Percentiles rank a stretch among this genome's conserved stretches.
phyloP scores from a whole-genome alignment of 805 yeast genomes.

The Saccharomycopsis lassenensis region DNA sequence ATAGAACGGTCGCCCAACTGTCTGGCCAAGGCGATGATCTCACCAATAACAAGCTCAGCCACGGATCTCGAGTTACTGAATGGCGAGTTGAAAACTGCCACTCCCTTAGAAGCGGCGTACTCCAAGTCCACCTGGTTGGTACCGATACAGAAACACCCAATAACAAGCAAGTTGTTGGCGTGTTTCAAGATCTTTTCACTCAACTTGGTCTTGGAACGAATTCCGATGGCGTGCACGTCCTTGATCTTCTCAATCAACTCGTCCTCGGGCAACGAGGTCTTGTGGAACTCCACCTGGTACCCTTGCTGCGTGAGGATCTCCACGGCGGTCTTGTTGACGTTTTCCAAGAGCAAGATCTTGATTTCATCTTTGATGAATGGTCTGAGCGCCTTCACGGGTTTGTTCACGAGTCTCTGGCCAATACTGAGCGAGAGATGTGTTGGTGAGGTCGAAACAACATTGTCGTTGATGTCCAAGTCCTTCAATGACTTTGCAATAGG shows the following conservation, averaged over 20 bases:
- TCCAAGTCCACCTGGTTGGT: conserved; percentile 95
- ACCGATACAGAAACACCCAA: conserved; percentile 99
- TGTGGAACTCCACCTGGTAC: conserved; percentile 91
- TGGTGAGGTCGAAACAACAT: conserved; percentile 77
- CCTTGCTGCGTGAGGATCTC: conserved; percentile 81
- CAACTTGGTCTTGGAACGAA: conserved; percentile 91
- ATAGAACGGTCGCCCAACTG: conserved; percentile 94
- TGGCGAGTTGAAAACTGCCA: conserved; percentile 97
- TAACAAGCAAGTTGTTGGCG: conserved; percentile 79
- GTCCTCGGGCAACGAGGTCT: conserved; percentile 80
- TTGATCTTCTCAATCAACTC: conserved; percentile 89
- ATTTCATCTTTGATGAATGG: conserved; percentile 95
- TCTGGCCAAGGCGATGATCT: conserved; percentile 87
- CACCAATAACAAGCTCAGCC: conserved; percentile 94
- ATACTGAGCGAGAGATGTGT: conserved; percentile 34
- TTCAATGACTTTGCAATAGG: conserved; percentile 11
- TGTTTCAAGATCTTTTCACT: conserved; percentile 68
- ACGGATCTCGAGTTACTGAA: conserved; percentile 98
- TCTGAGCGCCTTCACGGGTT: conserved; percentile 63
- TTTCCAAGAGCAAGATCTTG: conserved; percentile 82
- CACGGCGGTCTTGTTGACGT: conserved; percentile 88
- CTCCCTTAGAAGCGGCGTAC: conserved; percentile 84
- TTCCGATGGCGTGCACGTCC: conserved; percentile 94
- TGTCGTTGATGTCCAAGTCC: conserved; percentile 19
- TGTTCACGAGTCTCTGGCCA: conserved; percentile 35